Evolutionary conservation across 371 early-diverging fungal species (phyloP).

Genomic region (Zychaea mexicana): DNA sequence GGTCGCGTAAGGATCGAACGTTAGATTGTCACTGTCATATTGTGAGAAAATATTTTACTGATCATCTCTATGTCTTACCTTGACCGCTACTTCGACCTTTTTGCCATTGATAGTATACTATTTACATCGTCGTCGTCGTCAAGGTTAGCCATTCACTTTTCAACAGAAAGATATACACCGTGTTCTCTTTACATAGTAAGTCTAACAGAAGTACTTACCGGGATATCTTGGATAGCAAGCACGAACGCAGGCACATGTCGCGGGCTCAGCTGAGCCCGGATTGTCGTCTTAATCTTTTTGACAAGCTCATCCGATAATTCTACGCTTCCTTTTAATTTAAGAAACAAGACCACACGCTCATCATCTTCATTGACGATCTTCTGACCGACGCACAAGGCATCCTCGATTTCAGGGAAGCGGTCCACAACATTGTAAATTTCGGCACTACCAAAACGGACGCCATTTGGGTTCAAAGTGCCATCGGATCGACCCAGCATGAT

Average conservation of each 20-base stretch:
- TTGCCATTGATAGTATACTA: conserved; percentile 95
- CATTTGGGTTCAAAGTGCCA: conserved; percentile 95
- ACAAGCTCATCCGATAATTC: conserved; percentile 50
- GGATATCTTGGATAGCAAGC: conserved; percentile 82
- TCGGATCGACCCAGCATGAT: conserved; percentile 95
- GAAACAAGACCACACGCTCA: conserved; percentile 91
- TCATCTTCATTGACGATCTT: conserved; percentile 73
- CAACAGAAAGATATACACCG: too few relatives aligned
- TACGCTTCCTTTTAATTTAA: conserved; percentile 67
- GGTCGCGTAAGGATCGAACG: too few relatives aligned
- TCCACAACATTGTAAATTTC: conserved; percentile 95
- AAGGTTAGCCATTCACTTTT: too few relatives aligned
- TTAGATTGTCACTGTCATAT: too few relatives aligned
- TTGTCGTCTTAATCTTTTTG: conserved; percentile 65
- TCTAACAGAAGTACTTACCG: conserved; percentile 52
- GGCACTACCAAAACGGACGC: conserved; percentile 94
- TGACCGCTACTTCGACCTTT: conserved; percentile 97
- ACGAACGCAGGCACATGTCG: conserved; percentile 94
- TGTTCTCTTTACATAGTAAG: background rate
- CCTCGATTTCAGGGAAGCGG: conserved; percentile 50
- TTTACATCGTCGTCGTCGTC: too few relatives aligned
- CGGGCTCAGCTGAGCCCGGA: conserved; percentile 86
- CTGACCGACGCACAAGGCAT: conserved; percentile 82
- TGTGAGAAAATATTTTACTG: too few relatives aligned
- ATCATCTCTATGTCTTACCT: too few relatives aligned